Percentiles rank a stretch among this genome's conserved stretches.
These are phyloP conservation scores for Huntiella moniliformis DNA, from an alignment of 2,329 filamentous ascomycete genomes.

Conservation along the genomic window DNA sequence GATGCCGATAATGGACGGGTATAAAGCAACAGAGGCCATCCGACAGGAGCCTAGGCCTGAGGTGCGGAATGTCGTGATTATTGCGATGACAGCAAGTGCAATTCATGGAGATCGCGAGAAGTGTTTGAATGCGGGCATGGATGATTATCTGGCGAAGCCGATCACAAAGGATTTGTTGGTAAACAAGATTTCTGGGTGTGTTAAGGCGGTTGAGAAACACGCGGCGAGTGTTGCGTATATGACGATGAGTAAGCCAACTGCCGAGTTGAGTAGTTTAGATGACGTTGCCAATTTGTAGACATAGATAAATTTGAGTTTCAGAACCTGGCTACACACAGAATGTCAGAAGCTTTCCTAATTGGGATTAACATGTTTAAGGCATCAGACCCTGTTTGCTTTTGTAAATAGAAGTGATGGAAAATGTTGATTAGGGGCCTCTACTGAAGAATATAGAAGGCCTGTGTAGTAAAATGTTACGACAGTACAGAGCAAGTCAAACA, in stretches of 20 bases:
- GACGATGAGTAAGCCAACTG: not conserved
- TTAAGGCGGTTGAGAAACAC: conserved; percentile 21
- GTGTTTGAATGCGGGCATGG: conserved; percentile 91
- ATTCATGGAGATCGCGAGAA: conserved; percentile 92
- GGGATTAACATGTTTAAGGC: not conserved
- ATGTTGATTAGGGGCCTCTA: too few relatives aligned
- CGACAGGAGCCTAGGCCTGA: conserved; percentile 56
- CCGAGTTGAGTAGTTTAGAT: not conserved
- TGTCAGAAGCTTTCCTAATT: not conserved
- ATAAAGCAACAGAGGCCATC: conserved; percentile 72
- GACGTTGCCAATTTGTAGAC: not conserved
- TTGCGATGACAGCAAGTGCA: conserved; percentile 90
- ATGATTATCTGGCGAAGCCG: conserved; percentile 89
- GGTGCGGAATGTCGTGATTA: conserved; percentile 72
- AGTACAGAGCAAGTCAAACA: too few relatives aligned
- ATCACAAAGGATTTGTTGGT: conserved; percentile 78
- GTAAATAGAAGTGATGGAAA: too few relatives aligned
- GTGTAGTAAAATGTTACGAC: too few relatives aligned
- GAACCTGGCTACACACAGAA: not conserved
- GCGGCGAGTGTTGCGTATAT: not conserved
- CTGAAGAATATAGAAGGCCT: too few relatives aligned
- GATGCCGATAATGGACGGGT: conserved; percentile 86
- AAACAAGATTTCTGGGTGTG: conserved; percentile 51
- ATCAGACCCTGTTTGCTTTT: too few relatives aligned
- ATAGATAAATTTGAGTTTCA: not conserved